Percentiles rank a stretch among this genome's conserved stretches.
phyloP scores from a whole-genome alignment of 805 yeast species.

The Starmera pachycereana region DNA sequence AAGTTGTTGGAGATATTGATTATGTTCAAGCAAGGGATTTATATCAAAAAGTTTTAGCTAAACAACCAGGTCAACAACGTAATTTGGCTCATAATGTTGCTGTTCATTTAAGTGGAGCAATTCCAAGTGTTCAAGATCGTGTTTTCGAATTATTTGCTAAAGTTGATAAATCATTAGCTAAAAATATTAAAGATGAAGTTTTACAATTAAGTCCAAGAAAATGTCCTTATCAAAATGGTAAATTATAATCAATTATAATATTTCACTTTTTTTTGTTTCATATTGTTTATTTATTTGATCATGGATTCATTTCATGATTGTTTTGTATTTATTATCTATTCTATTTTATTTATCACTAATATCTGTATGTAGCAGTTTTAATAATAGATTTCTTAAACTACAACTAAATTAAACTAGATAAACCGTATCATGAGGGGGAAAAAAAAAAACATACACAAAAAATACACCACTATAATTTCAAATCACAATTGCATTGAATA shows the following conservation, averaged over 20 bases:
- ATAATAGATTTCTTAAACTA: not conserved
- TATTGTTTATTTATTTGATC: not conserved
- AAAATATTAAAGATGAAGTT: constrained; percentile 54
- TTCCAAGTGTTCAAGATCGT: constrained; percentile 65
- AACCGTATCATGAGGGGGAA: not conserved
- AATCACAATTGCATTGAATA: constrained; percentile 14
- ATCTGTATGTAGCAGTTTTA: not conserved
- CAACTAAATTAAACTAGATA: too few species aligned
- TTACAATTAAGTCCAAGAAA: constrained; percentile 27
- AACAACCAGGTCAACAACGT: constrained; percentile 72
- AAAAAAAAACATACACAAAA: not conserved
- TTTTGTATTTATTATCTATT: too few species aligned
- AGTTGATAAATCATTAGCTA: constrained; percentile 62
- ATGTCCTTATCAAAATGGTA: constrained; percentile 1
- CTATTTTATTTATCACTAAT: too few species aligned
- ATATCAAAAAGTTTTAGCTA: constrained; percentile 65
- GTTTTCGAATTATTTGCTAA: constrained; percentile 68
- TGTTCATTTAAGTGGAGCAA: constrained; percentile 59
- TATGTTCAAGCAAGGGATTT: constrained; percentile 67
- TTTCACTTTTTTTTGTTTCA: too few species aligned
- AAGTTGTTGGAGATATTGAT: constrained; percentile 55
- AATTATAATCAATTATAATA: too few species aligned
- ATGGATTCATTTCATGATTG: too few species aligned
- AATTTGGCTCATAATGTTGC: constrained; percentile 80
- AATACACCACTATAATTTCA: constrained; percentile 9